phyloP scores from a whole-genome alignment of 805 yeast species.

The Metschnikowia sp. region DNA sequence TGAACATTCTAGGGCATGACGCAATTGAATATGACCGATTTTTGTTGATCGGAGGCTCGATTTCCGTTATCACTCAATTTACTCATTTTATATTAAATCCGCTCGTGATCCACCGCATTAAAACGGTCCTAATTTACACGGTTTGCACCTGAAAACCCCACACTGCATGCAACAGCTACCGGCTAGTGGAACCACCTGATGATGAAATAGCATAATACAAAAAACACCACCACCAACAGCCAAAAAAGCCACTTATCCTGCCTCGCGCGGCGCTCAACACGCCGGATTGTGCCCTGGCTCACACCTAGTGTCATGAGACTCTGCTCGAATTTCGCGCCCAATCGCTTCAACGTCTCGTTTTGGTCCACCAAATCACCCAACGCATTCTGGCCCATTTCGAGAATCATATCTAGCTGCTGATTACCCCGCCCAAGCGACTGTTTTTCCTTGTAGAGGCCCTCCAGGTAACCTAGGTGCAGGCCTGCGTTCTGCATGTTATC shows the following conservation, averaged over 20 bases:
- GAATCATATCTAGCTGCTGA: slow-evolving; percentile 80
- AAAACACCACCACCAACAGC: slow-evolving; percentile 60
- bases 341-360: slow-evolving; percentile 61
- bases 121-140: not conserved
- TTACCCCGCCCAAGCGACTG: slow-evolving; percentile 64
- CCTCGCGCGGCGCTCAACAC: slow-evolving; percentile 74
- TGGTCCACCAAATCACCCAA: slow-evolving; percentile 85
- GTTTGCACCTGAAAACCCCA: not conserved
- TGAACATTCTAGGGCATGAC: too few relatives aligned
- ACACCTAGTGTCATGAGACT: slow-evolving; percentile 81
- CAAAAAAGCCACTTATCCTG: slow-evolving; percentile 87
- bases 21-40: too few relatives aligned
- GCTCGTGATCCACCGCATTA: too few relatives aligned
- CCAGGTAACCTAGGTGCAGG: slow-evolving; percentile 39
- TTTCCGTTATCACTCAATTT: too few relatives aligned
- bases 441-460: slow-evolving; percentile 69
- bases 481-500: slow-evolving; percentile 17
- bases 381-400: slow-evolving; percentile 85
- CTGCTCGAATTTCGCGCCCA: slow-evolving; percentile 62
- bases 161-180: not conserved
- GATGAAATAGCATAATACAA: slow-evolving; percentile 66
- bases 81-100: too few relatives aligned
- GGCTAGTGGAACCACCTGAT: slow-evolving; percentile 58
- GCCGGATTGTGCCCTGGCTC: slow-evolving; percentile 76
- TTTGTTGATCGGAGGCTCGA: too few relatives aligned